Base-by-base conservation (phyloP, 768 basidiomycete genomes). In the Leccinum longicurvipes region DNA sequence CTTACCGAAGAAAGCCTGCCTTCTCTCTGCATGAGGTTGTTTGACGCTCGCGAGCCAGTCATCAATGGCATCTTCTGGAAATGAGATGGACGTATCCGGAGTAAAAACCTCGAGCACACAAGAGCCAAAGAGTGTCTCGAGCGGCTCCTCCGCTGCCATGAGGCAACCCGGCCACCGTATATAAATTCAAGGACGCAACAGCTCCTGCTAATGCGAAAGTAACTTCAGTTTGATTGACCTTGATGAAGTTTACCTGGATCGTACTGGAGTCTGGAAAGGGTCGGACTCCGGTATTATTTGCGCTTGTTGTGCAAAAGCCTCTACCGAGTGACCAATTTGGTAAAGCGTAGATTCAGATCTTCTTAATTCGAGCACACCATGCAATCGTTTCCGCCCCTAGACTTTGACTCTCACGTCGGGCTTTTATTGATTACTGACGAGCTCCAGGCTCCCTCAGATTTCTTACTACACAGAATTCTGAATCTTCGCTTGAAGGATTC, bases 1-100 rank as follows among this genome's bases (percentile, higher is more conserved):
- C 80, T 67, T 66, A 89, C 89, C 89, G 62, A 90, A 91, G 74
- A 89, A 91, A 2, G 86, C 86, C 62, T 85, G 79, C 53, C 76
- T 79, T 64, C 87, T 76, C 57, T 88, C 84, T 15, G 75, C 69
- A 6, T 67, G 66, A 17, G 72, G 72, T 9, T 74, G 67, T 42
- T 73, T 74, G 21, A 85, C 68, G 19, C 69, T 74, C 3, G 67
- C 59, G 24, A 91, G 69, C 87, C 88, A 90, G 53, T 79, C 77
- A 39, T 84, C 82, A 2, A 75, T 63, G 31, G 69, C 59, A 48
- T 73, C 63, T 7, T 82, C 75, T 1, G 87, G 87, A 63, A 85
- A 84, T 45, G 79, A 78, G 27, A 88, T 64, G 6, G 84, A 82
- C 8, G 83, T 80, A 55, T 85, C 81, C 5, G 89, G 87, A 0